A percentile compares a stretch with the other conserved stretches of the same genome.
phyloP scores from a whole-genome alignment of 1,139 yeast species.

The Hansenula lynferdii region DNA sequence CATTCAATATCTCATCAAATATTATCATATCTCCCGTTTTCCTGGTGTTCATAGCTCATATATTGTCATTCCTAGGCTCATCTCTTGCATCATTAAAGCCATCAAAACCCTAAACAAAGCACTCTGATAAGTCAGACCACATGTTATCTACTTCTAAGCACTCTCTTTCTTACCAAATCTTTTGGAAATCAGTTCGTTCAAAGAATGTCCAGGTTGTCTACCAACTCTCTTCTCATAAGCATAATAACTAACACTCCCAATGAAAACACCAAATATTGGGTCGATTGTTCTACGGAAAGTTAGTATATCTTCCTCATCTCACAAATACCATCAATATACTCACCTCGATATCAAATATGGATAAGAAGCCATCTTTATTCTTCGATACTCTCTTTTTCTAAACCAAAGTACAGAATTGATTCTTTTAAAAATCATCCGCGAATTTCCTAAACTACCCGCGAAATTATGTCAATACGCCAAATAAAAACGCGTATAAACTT shows the following conservation, averaged over 20 bases:
- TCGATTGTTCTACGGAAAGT: conserved; percentile 37
- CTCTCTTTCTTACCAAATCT: conserved; percentile 17
- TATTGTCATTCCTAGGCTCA: no score
- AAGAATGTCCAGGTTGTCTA: conserved; percentile 50
- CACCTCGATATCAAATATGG: conserved; percentile 19
- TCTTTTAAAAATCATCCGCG: no score
- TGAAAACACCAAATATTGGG: conserved; percentile 52
- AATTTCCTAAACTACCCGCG: no score
- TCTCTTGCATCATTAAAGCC: no score
- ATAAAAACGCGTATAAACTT: neutral
- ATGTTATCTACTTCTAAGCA: neutral
- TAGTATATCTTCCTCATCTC: neutral
- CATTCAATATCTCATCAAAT: no score
- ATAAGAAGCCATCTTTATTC: conserved; percentile 1
- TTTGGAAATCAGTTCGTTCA: conserved; percentile 43
- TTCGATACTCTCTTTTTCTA: neutral
- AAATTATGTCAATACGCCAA: no score
- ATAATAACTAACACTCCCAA: conserved; percentile 58
- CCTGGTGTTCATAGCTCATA: no score
- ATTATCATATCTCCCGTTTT: no score
- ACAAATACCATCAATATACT: conserved; percentile 4
- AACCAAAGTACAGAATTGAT: neutral
- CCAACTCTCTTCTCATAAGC: conserved; percentile 53
- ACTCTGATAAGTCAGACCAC: no score
- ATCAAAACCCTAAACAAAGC: no score